These are phyloP conservation scores for Sclerotinia subarctica DNA, from an alignment of 2,329 filamentous ascomycete genomes.

Conservation along the genomic window DNA sequence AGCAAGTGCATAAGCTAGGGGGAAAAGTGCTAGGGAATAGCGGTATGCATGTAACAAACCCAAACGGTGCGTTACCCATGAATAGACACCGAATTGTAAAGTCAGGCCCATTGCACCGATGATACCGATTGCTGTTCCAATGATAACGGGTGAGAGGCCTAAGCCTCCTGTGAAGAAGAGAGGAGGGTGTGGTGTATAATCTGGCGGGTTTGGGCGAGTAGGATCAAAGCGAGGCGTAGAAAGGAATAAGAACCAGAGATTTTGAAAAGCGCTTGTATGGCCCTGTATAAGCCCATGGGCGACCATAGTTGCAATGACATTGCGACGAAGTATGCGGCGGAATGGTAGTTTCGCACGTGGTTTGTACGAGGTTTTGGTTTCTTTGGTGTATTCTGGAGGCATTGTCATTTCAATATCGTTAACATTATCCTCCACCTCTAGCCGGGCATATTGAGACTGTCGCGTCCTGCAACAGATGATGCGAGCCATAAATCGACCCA, in stretches of 20 bases:
- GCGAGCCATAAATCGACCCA: background rate
- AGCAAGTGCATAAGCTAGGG: background rate
- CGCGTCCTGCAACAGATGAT: background rate
- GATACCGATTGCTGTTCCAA: conserved; percentile 1
- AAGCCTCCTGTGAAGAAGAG: background rate
- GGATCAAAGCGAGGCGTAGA: conserved; percentile 1
- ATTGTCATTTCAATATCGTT: conserved; percentile 1
- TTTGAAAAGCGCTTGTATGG: conserved; percentile 1
- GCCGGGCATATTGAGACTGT: background rate
- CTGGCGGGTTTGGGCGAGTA: background rate
- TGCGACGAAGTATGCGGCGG: background rate
- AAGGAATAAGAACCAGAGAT: background rate
- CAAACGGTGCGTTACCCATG: background rate
- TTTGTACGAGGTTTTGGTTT: background rate
- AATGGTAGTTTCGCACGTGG: background rate
- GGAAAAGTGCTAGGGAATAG: background rate
- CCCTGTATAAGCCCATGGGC: background rate
- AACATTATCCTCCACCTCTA: background rate
- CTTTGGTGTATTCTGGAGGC: background rate
- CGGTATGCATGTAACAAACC: background rate
- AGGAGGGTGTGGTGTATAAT: background rate
- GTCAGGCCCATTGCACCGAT: background rate
- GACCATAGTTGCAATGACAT: background rate
- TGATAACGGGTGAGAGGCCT: background rate
- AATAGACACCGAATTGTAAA: conserved; percentile 2